Evolutionary conservation across 1,284 basidiomycete species (phyloP).

Genomic region (Cryptococcus sp.): DNA sequence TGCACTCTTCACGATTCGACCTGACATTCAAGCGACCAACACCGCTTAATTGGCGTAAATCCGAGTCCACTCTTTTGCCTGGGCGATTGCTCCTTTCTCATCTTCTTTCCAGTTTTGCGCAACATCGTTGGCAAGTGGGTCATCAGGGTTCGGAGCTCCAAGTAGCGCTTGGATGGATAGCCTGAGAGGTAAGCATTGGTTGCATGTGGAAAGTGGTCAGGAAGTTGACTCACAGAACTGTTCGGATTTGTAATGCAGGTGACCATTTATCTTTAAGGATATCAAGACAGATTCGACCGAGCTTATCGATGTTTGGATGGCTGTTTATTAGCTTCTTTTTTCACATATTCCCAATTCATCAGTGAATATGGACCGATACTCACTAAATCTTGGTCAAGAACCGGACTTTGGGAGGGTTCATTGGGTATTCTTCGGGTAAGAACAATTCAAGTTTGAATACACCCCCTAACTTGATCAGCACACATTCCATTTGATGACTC

Average conservation of each 20-base stretch:
- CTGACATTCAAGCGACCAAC: too few species aligned
- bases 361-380: conserved; percentile 5
- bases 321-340: conserved; percentile 5
- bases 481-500: background rate
- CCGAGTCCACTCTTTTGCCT: conserved; percentile 88
- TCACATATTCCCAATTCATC: background rate
- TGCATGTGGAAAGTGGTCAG: background rate
- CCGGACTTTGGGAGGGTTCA: conserved; percentile 97
- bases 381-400: conserved; percentile 97
- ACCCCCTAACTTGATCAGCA: conserved; percentile 60
- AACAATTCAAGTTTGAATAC: conserved; percentile 94
- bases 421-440: conserved; percentile 97
- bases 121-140: conserved; percentile 85
- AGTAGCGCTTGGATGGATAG: conserved; percentile 94
- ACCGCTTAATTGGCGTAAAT: conserved; percentile 58
- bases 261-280: conserved; percentile 99
- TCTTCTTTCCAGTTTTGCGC: conserved; percentile 99
- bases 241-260: conserved; percentile 94
- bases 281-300: conserved; percentile 95
- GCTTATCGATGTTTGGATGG: conserved; percentile 99
- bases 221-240: conserved; percentile 59
- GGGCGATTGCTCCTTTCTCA: conserved; percentile 82
- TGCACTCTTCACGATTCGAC: too few species aligned
- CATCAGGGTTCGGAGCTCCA: conserved; percentile 94
- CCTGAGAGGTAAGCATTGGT: conserved; percentile 8